Evolutionary conservation across 305 asterid species (phyloP), one percentile per base, ranked within the genome.

Genomic region (Andrographis paniculata): DNA sequence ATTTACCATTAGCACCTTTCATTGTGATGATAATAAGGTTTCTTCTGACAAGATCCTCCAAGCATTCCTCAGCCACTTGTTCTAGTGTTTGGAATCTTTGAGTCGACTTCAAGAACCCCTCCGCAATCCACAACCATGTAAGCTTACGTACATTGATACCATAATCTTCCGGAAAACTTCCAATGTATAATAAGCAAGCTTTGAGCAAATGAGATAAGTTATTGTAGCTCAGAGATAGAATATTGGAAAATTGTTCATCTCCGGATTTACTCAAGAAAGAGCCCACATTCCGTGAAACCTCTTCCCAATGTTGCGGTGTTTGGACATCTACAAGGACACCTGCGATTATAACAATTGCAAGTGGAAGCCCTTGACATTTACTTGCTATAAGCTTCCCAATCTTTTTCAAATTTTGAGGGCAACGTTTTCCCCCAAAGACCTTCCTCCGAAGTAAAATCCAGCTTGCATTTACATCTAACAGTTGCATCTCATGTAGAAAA

Each of bases 331-430:
- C 16, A 5, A 42, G 2, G 47, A 52, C 18, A 8, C 64, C 68
- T 0, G 68, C 68, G n/a, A 52, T 55, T 12, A 66, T 55, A 42
- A 55, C 54, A 28, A 66, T 30, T 15, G 64, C 48, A 13, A 66
- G 55, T 12, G 67, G 72, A n/a, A 66, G 60, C 6, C 72, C 72
- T 14, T 47, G 11, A 40, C 67, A 60, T 38, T 31, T 55, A 13
- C 15, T 44, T 5, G 55, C 64, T 20, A 66, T 61, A 20, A 31
- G 17, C 22, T 31, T 48, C 8, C 72, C 68, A 10, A 56, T 7
- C 0, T 44, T 42, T 0, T 15, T 9, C 21, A 56, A 35, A 10
- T 56, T 52, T 12, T 9, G 16, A 16, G 61, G 67, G 50, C 42
- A 56, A 9, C 19, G 36, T 22, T 24, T 42, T 30, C 33, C 12